Evolutionary conservation across 202 grass and related monocot genomes (phyloP).

Genomic region (Panicum virgatum): DNA sequence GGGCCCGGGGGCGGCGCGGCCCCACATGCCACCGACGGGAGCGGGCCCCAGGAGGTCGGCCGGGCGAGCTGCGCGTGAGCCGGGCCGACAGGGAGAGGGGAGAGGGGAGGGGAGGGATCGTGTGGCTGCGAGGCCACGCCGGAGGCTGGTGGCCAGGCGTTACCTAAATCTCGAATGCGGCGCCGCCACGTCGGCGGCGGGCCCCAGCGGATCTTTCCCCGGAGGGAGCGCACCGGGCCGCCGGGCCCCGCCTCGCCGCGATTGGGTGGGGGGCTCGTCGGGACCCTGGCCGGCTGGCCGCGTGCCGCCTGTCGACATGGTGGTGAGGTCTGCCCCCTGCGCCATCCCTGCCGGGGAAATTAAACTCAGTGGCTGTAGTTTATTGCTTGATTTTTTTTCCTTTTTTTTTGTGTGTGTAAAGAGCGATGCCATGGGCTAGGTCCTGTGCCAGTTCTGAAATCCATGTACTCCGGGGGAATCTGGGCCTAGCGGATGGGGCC

Average conservation of each 20-base stretch:
- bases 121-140: constrained; percentile 36
- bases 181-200: constrained; percentile 15
- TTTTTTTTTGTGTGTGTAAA: no score
- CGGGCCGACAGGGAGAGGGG: neutral
- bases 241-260: neutral
- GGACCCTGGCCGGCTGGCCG: no score
- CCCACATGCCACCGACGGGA: neutral
- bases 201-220: neutral
- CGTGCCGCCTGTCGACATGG: neutral
- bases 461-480: no score
- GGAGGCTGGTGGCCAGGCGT: neutral
- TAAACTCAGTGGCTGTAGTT: no score
- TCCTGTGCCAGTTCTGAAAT: no score
- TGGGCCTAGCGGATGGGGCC: no score
- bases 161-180: constrained; percentile 40
- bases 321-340: neutral
- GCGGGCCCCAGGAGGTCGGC: neutral
- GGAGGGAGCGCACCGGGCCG: neutral
- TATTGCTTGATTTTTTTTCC: no score
- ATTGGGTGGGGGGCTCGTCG: neutral
- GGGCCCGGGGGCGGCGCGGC: neutral
- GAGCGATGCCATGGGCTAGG: no score
- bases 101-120: neutral
- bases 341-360: no score
- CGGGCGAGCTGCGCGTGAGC: neutral